Conservation (phyloP, 2,329 filamentous ascomycete genomes). For the Phialophora chinensis region DNA sequence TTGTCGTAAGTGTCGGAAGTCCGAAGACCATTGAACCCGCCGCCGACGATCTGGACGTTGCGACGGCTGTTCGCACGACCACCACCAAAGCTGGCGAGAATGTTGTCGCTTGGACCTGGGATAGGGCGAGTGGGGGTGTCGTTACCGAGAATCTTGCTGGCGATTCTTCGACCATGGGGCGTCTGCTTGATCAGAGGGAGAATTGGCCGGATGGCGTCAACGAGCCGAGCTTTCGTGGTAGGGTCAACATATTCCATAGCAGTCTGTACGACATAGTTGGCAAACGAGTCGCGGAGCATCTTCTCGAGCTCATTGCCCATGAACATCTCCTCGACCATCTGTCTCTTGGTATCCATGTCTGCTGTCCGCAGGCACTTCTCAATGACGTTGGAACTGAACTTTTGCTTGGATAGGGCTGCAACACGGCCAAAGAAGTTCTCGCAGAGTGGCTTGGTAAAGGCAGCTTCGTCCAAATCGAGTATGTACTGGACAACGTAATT, state of each 20-base stretch:
- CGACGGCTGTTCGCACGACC: conserved; percentile 38
- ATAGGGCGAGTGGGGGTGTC: conserved; percentile 53
- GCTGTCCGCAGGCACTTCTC: conserved; percentile 94
- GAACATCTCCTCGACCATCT: conserved; percentile 84
- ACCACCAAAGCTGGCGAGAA: conserved; percentile 45
- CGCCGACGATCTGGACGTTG: conserved; percentile 41
- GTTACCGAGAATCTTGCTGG: conserved; percentile 76
- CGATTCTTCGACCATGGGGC: conserved; percentile 91
- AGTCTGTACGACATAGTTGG: conserved; percentile 98
- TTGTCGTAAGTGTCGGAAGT: conserved; percentile 29
- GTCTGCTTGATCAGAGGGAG: conserved; percentile 85
- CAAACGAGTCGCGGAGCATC: conserved; percentile 88
- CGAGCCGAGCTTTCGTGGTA: conserved; percentile 73
- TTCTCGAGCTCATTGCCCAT: conserved; percentile 78
- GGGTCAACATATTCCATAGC: conserved; percentile 83
- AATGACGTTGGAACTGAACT: conserved; percentile 99
- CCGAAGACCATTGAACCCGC: conserved; percentile 37
- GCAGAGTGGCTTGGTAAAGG: conserved; percentile 88
- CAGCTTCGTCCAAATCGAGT: conserved; percentile 84
- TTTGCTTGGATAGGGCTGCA: conserved; percentile 81
- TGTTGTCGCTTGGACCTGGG: conserved; percentile 48
- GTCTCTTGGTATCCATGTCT: conserved; percentile 72
- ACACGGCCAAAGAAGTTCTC: conserved; percentile 77
- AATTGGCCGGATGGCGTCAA: conserved; percentile 84
- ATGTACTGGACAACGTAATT: conserved; percentile 99